Conservation (phyloP, 345 rosid genomes). For the Geranium rotundifolium region DNA sequence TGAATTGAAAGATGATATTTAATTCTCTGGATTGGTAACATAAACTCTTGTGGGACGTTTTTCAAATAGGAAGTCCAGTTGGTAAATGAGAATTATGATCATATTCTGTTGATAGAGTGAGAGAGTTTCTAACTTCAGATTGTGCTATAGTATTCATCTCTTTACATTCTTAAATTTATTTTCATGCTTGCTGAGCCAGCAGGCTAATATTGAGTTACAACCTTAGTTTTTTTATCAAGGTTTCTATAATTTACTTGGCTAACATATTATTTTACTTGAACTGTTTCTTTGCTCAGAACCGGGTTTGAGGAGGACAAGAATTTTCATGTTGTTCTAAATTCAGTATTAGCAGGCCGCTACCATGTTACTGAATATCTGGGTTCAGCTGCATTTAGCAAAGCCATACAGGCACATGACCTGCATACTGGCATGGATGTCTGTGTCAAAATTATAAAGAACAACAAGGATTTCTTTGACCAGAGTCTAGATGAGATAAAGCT, state of each 20-base stretch:
- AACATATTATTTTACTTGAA: conserved; percentile 10
- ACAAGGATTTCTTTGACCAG: conserved; percentile 98
- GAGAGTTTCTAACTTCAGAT: too few relatives aligned
- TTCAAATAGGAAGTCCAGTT: too few relatives aligned
- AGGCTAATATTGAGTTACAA: not conserved
- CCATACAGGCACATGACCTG: conserved; percentile 98
- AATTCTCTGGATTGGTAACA: too few relatives aligned
- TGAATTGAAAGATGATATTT: too few relatives aligned
- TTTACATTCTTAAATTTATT: too few relatives aligned
- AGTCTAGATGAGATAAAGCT: conserved; percentile 99
- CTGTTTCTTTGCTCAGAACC: conserved; percentile 49
- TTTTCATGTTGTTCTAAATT: conserved; percentile 87
- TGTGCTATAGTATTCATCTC: too few relatives aligned
- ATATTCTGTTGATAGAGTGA: too few relatives aligned
- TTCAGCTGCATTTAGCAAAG: conserved; percentile 98
- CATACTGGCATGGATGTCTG: conserved; percentile 98
- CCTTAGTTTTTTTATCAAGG: not conserved
- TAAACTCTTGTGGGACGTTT: too few relatives aligned
- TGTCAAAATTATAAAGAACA: conserved; percentile 93
- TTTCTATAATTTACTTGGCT: not conserved
- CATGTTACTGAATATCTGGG: conserved; percentile 99
- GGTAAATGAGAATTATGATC: too few relatives aligned
- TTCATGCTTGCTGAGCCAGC: too few relatives aligned
- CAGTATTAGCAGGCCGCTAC: conserved; percentile 92
- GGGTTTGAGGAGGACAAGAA: conserved; percentile 99